Percentiles rank a stretch among this genome's conserved stretches.
These are phyloP conservation scores for Willaertia magna DNA, from an alignment of 208 protist species.

Conservation along the genomic window DNA sequence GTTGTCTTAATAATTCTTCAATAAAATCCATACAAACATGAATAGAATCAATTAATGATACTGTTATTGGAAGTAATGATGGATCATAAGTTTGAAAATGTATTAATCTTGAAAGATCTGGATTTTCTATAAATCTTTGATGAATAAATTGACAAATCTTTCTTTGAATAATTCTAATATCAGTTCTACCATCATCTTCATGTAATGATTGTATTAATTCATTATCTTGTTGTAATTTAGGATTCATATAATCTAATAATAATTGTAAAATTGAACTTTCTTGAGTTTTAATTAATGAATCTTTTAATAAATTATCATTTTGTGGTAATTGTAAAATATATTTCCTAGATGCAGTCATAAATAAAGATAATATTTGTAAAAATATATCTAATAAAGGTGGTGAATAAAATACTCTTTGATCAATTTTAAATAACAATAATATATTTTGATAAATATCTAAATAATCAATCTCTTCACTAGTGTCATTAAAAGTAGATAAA, in stretches of 20 bases:
- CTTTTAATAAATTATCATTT: neutral
- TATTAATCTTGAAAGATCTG: neutral
- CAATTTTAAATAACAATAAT: neutral
- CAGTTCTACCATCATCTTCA: neutral
- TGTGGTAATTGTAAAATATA: neutral
- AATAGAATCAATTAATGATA: neutral
- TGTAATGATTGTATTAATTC: neutral
- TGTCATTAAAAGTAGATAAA: neutral
- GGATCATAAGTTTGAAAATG: slow-evolving; percentile 7
- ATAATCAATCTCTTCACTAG: neutral
- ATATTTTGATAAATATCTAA: neutral
- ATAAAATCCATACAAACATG: slow-evolving; percentile 10
- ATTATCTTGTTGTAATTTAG: neutral
- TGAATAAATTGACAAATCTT: slow-evolving; percentile 4
- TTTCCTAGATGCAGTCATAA: neutral
- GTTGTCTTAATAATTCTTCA: neutral
- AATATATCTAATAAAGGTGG: neutral
- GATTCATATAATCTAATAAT: neutral
- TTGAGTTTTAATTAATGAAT: neutral
- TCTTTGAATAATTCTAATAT: neutral
- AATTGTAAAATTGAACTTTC: neutral
- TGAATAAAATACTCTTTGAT: neutral
- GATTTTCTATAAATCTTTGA: slow-evolving; percentile 6
- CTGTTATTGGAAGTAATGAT: neutral
- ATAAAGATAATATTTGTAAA: neutral